Conservation (phyloP, 345 rosid species). For the Erucastrum elatum region DNA sequence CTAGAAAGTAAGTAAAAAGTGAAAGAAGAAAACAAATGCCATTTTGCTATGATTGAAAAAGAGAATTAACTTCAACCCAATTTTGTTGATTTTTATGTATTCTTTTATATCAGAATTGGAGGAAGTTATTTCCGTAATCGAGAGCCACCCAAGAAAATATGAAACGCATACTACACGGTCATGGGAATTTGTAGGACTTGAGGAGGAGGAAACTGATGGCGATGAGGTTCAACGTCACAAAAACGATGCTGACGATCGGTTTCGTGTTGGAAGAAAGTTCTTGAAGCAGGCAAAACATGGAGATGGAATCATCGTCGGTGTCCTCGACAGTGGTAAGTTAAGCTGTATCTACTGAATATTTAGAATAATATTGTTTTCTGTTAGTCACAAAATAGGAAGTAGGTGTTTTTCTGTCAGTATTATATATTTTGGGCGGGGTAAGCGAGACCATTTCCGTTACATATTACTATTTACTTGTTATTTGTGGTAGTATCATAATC, state of each 20-base stretch:
- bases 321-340: conserved; percentile 73
- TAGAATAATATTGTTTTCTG: conserved; percentile 18
- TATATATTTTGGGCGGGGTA: not conserved
- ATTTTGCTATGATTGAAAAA: not conserved
- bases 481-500: not conserved
- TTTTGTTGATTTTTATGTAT: not conserved
- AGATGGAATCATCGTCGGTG: conserved; percentile 63
- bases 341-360: conserved; percentile 11
- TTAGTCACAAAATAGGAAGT: not conserved
- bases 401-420: not conserved
- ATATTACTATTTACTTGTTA: not conserved
- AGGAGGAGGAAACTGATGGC: conserved; percentile 39
- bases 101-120: conserved; percentile 47
- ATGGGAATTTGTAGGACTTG: conserved; percentile 80
- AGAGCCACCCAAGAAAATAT: conserved; percentile 53
- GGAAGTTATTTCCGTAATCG: conserved; percentile 58
- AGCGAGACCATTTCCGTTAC: not conserved
- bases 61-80: not conserved
- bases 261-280: conserved; percentile 39
- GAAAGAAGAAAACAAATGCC: not conserved
- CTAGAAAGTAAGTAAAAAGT: conserved; percentile 31
- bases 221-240: not conserved
- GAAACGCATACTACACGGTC: conserved; percentile 80
- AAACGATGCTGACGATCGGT: conserved; percentile 32
- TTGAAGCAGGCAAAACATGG: conserved; percentile 61